Evolutionary conservation across 805 yeast species (phyloP), one percentile per base, ranked within the genome.

Genomic region (Starmerella riodocensis): DNA sequence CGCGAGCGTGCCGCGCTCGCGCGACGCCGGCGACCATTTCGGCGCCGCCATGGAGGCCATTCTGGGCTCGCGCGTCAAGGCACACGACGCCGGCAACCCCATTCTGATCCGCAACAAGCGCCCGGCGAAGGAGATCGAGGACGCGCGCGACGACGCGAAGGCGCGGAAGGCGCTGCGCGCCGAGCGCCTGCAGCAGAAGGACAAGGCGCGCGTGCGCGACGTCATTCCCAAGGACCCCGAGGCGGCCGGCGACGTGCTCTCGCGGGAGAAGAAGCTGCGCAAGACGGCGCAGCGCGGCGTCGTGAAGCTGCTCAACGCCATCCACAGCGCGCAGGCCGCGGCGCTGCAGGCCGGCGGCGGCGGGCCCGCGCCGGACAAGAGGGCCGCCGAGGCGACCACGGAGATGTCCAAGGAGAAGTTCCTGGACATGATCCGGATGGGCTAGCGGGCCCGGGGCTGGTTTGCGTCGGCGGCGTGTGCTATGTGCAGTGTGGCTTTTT

Each of bases 211-310:
- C 51, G 67, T 76, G 30, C 73, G 64, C 43, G 71, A 81, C 44
- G 64, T 86, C 8, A 61, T 85, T 17, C 93, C 93, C 4, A 52
- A 61, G 6, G 63, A 67, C 8, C 57, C 61, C 20, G 75, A 68
- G 25, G 76, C 74, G 25, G 70, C 73, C 2, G 74, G 74, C 30
- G 66, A 65, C 29, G 60, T 69, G 3, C 56, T 82, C 14, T 93
- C 79, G 42, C 67, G 66, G 37, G 95, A 84, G 55, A 71, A 72
- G 47, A 66, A 63, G 45, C 63, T 82, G 52, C 77, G 79, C 56
- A 84, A 84, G 55, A 69, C 75, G 19, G 97, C 94, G 0, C 93
- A 83, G 61, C 67, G 77, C 48, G 95, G 95, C 62, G 94, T 82
- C 12, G 83, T 84, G 7, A 72, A 76, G 55, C 69, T 82, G 48